Evolutionary conservation across 225 moss, liverwort and hornwort genomes (phyloP), one percentile per base, ranked within the genome.

Genomic region (Lunularia cruciata): DNA sequence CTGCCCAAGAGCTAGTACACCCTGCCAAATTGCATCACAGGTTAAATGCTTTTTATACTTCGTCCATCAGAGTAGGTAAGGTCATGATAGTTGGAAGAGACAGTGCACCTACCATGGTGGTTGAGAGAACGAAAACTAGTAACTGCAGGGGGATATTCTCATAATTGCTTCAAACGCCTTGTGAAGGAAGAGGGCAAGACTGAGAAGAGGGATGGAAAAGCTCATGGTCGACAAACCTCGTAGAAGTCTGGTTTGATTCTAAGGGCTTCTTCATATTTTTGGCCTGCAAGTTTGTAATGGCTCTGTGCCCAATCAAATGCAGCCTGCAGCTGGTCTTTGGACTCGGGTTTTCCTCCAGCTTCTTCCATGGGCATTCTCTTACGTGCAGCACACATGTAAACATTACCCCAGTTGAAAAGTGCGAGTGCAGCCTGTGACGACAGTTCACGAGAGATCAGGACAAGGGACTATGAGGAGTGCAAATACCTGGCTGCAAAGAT

Each of bases 381-480:
- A n/a, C 83, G 80, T 35, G 83, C 83, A 60, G 83, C 83, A 67
- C 83, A 84, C 79, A 84, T 84, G 68, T 80, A 84, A 27, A 84
- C 83, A 75, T 84, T 84, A 18, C 83, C 83, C 83, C 83, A 84
- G 25, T 84, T 84, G 74, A 84, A 84, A 12, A 84, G 64, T 8
- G 83, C 83, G 67, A 84, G 51, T 1, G 83, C 83, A 32, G 83
- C 83, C 83, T 84, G 52, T 27, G 60, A 27, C 6, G 28, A 66
- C 8, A 12, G 10, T 59, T 39, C 11, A 39, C 38, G 60, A 10
- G 0, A 61, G 39, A 39, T 25, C 4, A 5, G 43, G 43, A 43
- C 43, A 11, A 43, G 43, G 30, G 31, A 15, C 30, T 16, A 33
- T 4, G 26, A 31, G 30, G 54, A 30, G 3, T 6, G 30, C 5